These are phyloP conservation scores for Phaseolus coccineus DNA, from an alignment of 331 rosid genomes.

Conservation along the genomic window DNA sequence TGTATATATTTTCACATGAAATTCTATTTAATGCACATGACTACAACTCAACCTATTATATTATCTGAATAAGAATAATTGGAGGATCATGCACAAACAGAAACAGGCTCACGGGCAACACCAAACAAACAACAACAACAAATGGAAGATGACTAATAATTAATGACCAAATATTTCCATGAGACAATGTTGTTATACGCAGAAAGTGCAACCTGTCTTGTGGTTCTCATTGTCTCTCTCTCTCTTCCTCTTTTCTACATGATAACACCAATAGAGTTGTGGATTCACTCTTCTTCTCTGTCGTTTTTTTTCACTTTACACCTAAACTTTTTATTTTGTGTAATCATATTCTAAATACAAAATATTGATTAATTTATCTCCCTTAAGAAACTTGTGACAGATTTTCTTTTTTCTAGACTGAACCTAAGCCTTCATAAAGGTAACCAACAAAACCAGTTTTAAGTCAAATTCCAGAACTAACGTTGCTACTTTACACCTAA, in stretches of 20 bases:
- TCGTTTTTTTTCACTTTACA: constrained; percentile 52
- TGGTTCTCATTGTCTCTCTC: constrained; percentile 51
- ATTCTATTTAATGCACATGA: background rate
- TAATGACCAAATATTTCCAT: constrained; percentile 5
- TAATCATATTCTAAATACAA: background rate
- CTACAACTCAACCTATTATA: constrained; percentile 37
- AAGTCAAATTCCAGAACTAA: background rate
- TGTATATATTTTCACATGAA: constrained; percentile 12
- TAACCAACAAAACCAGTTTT: background rate
- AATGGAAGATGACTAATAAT: constrained; percentile 39
- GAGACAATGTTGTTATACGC: constrained; percentile 46
- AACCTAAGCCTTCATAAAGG: background rate
- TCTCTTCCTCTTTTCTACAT: constrained; percentile 41
- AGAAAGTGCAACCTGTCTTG: constrained; percentile 57
- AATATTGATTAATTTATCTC: background rate
- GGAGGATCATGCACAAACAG: constrained; percentile 60
- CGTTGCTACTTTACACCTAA: background rate
- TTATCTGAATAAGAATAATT: constrained; percentile 50
- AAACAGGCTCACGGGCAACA: constrained; percentile 72
- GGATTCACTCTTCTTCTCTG: constrained; percentile 48
- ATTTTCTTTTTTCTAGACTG: too few relatives aligned
- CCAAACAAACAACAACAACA: constrained; percentile 57
- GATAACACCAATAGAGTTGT: constrained; percentile 2
- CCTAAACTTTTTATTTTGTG: background rate
- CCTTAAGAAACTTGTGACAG: too few relatives aligned